Evolutionary conservation across 805 yeast genomes (phyloP).

Genomic region (Saturnispora halmiae): DNA sequence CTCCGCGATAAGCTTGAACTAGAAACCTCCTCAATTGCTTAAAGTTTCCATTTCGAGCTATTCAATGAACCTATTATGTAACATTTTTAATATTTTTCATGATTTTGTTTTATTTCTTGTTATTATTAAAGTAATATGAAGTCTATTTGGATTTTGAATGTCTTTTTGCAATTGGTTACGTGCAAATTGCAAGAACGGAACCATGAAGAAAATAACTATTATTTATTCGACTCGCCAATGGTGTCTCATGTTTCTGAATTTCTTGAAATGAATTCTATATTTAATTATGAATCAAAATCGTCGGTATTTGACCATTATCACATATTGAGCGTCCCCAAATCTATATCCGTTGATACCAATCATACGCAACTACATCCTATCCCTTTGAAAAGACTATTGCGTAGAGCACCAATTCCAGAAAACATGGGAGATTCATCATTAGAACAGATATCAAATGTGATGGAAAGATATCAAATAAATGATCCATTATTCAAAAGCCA

Average conservation of each 20-base stretch:
- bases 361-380: conserved; percentile 39
- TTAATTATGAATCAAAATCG: conserved; percentile 52
- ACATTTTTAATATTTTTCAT: too few relatives aligned
- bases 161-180: background rate
- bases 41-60: too few relatives aligned
- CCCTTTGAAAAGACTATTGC: conserved; percentile 43
- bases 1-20: conserved; percentile 40
- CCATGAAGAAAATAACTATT: conserved; percentile 45
- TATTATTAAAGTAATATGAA: too few relatives aligned
- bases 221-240: conserved; percentile 41
- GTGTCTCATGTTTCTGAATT: background rate
- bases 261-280: conserved; percentile 20
- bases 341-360: too few relatives aligned
- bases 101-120: too few relatives aligned
- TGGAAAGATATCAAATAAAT: conserved; percentile 46
- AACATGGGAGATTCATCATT: conserved; percentile 44
- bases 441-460: conserved; percentile 37
- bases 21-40: too few relatives aligned
- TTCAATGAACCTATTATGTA: too few relatives aligned
- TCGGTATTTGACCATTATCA: conserved; percentile 53
- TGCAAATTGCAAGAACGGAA: conserved; percentile 30
- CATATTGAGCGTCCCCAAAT: conserved; percentile 51
- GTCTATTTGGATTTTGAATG: background rate
- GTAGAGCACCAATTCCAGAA: conserved; percentile 48
- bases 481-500: conserved; percentile 82